Percentiles rank a stretch among this genome's conserved stretches.
Conservation (phyloP, 345 rosid genomes). For the Corymbia maculata region DNA sequence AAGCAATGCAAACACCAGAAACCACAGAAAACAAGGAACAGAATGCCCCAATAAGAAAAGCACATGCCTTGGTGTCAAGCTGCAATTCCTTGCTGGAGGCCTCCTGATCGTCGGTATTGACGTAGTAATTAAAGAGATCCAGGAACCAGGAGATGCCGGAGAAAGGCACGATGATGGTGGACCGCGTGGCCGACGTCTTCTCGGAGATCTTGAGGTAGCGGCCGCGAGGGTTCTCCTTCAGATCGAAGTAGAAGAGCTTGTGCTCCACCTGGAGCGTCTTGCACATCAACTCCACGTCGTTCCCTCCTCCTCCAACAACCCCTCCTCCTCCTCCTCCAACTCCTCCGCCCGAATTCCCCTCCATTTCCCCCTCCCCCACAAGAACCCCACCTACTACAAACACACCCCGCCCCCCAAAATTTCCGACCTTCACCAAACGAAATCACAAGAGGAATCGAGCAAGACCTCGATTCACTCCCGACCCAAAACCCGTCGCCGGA, state of each 20-base stretch:
- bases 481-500: background rate
- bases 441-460: background rate
- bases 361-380: background rate
- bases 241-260: constrained; percentile 95
- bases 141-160: constrained; percentile 98
- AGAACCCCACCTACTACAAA: background rate
- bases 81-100: constrained; percentile 92
- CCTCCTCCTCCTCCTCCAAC: constrained; percentile 24
- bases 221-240: constrained; percentile 93
- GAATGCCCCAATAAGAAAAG: background rate
- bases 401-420: background rate
- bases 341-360: constrained; percentile 8
- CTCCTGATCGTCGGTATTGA: constrained; percentile 80
- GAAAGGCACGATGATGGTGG: constrained; percentile 96
- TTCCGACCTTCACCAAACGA: background rate
- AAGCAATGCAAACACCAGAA: background rate
- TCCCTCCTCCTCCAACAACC: constrained; percentile 27
- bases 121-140: constrained; percentile 95
- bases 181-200: constrained; percentile 97
- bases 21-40: background rate
- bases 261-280: constrained; percentile 96
- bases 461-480: background rate
- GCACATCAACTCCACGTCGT: constrained; percentile 87
- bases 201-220: constrained; percentile 92
- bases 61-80: constrained; percentile 80